Evolutionary conservation across 75 land plant species (phyloP).

Genomic region (Cupressus sempervirens): DNA sequence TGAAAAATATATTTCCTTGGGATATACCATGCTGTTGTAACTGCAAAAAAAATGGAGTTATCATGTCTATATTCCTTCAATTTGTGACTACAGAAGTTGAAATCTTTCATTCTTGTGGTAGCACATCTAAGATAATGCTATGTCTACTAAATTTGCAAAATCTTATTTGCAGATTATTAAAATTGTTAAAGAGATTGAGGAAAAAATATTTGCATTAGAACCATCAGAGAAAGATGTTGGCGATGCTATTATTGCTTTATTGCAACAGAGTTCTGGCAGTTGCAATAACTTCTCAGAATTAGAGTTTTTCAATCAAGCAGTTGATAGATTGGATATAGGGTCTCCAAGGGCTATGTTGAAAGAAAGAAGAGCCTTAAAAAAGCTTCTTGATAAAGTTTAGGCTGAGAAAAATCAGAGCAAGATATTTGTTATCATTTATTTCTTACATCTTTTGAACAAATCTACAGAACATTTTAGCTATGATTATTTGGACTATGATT

Average conservation of each 20-base stretch:
- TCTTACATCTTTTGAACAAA: slow-evolving; percentile 57
- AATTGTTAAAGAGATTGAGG: slow-evolving; percentile 39
- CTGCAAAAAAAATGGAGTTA: background rate
- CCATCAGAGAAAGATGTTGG: slow-evolving; percentile 76
- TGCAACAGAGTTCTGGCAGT: slow-evolving; percentile 39
- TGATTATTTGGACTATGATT: slow-evolving; percentile 17
- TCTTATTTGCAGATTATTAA: slow-evolving; percentile 53
- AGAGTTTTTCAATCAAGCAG: slow-evolving; percentile 47
- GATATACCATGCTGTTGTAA: background rate
- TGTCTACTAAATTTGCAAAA: background rate
- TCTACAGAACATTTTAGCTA: slow-evolving; percentile 31
- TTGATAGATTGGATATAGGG: slow-evolving; percentile 38
- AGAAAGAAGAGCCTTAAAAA: slow-evolving; percentile 64
- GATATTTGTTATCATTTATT: slow-evolving; percentile 43
- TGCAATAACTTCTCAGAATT: slow-evolving; percentile 32
- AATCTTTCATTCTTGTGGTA: background rate
- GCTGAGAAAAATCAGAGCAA: slow-evolving; percentile 40
- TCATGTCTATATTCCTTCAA: background rate
- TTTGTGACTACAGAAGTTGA: background rate
- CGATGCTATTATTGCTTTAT: slow-evolving; percentile 40
- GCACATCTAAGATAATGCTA: slow-evolving; percentile 5
- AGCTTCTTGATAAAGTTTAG: slow-evolving; percentile 49
- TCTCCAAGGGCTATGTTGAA: slow-evolving; percentile 50
- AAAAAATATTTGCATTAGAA: slow-evolving; percentile 43
- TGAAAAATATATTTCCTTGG: background rate